Evolutionary conservation across 441 rosid genomes (phyloP), one percentile per base, ranked within the genome.

Genomic region (Metrosideros polymorpha): DNA sequence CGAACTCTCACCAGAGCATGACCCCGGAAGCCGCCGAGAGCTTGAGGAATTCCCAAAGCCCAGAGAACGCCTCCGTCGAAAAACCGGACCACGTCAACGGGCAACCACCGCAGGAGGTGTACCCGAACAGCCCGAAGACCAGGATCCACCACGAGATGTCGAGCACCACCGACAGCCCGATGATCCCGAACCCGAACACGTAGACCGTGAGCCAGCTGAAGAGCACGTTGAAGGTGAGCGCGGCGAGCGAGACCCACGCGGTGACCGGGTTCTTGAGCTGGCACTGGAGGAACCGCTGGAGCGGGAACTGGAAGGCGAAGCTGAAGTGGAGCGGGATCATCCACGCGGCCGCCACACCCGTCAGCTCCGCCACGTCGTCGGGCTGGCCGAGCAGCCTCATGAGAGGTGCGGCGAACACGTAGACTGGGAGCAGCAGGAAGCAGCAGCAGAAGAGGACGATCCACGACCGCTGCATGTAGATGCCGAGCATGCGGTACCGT

Each of bases 381-480:
- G 95, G 94, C 90, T 95, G 98, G 6, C 97, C 98, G 1, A 95
- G 29, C 32, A 88, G 86, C 89, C 92, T 94, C 54, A 95, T 85
- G 51, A 94, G 71, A 14, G 97, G 99, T 7, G 94, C 56, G 1
- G 99, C 93, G 51, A 94, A 94, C 3, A 94, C 85, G 90, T 94
- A 96, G 24, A 93, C 61, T 0, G 98, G 99, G 30, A 96, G 85
- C 3, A 96, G 87, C 84, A 95, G 76, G 89, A 93, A 91, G 84
- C 93, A 92, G 51, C 92, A 92, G 19, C 91, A 29, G 89, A 93
- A 92, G 22, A 94, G 85, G 30, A 96, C 93, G 42, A 95, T 91
- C 96, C 99, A 96, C 52, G 97, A 96, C 39, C 99, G 89, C 83
- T 95, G 97, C 95, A 94, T 66, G 92, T 95, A 96, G 7, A 94